These are phyloP conservation scores for Kuraishia hungarica DNA, from an alignment of 805 yeast genomes.

Conservation along the genomic window DNA sequence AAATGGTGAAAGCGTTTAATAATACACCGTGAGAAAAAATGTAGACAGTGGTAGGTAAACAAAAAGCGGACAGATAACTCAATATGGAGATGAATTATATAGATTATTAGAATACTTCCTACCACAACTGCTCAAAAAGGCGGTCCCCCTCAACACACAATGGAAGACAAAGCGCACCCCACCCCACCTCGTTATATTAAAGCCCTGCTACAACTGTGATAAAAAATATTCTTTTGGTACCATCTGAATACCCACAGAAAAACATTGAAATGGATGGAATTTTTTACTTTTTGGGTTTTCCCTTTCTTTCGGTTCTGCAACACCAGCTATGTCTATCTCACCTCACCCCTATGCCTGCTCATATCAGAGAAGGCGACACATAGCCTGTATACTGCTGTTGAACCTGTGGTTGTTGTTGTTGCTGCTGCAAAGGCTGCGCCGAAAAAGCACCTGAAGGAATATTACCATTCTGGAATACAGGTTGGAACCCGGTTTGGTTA, in stretches of 20 bases:
- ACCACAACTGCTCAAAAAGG: background rate
- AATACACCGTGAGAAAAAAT: background rate
- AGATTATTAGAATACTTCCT: no score
- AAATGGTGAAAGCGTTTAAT: background rate
- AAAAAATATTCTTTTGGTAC: no score
- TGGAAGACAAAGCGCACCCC: background rate
- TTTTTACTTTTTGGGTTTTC: no score
- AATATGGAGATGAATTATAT: no score
- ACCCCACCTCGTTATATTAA: background rate
- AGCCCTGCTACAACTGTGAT: background rate
- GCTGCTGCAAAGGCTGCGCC: background rate
- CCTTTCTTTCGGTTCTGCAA: no score
- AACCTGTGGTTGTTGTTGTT: background rate
- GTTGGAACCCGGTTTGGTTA: constrained; percentile 8
- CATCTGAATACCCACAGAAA: background rate
- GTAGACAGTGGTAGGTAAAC: background rate
- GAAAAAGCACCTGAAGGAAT: constrained; percentile 5
- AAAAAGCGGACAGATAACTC: background rate
- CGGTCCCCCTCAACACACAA: background rate
- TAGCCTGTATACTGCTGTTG: constrained; percentile 7
- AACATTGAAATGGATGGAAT: background rate
- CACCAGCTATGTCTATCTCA: no score
- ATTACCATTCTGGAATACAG: background rate
- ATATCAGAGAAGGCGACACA: constrained; percentile 21
- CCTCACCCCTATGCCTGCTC: background rate